A percentile compares a stretch with the other conserved stretches of the same genome.
Conservation (phyloP, 225 moss, liverwort and hornwort species). For the Polytrichum formosum region DNA sequence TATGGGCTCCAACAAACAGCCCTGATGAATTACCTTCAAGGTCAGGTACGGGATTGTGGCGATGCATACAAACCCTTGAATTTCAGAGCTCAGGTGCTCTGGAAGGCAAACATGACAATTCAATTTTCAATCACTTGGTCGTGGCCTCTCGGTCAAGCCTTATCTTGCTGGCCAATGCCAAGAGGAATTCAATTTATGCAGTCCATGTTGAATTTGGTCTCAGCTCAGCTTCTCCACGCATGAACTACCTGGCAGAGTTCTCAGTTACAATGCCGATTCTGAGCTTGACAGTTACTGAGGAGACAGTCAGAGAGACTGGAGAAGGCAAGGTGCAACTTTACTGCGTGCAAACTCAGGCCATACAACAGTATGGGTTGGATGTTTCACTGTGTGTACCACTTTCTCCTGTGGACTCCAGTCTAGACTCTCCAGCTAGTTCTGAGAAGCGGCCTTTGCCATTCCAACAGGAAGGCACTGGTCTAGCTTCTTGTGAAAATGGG, state of each 20-base stretch:
- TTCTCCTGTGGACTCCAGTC: slow-evolving; percentile 42
- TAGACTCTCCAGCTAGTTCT: slow-evolving; percentile 38
- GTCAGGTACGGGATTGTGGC: slow-evolving; percentile 67
- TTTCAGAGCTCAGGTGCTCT: slow-evolving; percentile 57
- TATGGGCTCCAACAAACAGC: slow-evolving; percentile 69
- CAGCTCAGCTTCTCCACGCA: slow-evolving; percentile 62
- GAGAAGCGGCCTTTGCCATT: slow-evolving; percentile 23
- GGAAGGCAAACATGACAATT: slow-evolving; percentile 57
- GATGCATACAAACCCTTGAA: slow-evolving; percentile 81
- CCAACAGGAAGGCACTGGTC: slow-evolving; percentile 29
- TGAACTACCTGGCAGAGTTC: slow-evolving; percentile 94
- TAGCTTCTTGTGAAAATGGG: slow-evolving; percentile 10
- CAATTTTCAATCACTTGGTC: slow-evolving; percentile 84
- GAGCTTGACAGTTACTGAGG: slow-evolving; percentile 89
- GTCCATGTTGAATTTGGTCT: slow-evolving; percentile 89
- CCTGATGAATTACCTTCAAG: slow-evolving; percentile 52
- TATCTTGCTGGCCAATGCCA: slow-evolving; percentile 86
- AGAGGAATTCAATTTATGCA: slow-evolving; percentile 88
- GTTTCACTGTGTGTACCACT: slow-evolving; percentile 79
- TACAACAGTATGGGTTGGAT: slow-evolving; percentile 93
- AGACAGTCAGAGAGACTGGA: slow-evolving; percentile 69
- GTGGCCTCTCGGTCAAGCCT: slow-evolving; percentile 77
- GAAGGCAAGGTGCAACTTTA: slow-evolving; percentile 94
- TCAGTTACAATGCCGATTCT: slow-evolving; percentile 96
- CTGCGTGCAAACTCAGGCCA: slow-evolving; percentile 97